A percentile compares a stretch with the other conserved stretches of the same genome.
Evolutionary conservation across 179 eudicot genomes (phyloP).

Genomic region (Camellia oleifera): DNA sequence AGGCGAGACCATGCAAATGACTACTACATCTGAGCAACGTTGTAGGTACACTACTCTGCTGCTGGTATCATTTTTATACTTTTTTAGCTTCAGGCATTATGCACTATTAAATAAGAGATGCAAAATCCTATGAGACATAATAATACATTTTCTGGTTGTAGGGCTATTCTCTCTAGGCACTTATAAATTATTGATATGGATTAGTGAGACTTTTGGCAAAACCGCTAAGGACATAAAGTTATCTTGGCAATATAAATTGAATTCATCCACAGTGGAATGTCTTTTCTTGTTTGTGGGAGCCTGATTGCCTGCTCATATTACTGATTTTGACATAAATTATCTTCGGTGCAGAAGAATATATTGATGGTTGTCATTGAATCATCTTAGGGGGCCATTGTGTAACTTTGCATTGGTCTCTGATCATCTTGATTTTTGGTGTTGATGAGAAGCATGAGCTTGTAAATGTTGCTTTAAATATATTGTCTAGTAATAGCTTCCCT

Average conservation of each 20-base stretch:
- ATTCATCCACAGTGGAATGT: background rate
- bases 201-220: background rate
- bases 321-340: background rate
- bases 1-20: constrained; percentile 99
- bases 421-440: background rate
- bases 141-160: background rate
- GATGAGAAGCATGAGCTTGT: background rate
- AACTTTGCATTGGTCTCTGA: background rate
- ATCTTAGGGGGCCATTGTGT: no score
- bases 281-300: background rate
- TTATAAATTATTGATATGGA: background rate
- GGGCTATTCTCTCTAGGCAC: background rate
- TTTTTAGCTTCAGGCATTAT: background rate
- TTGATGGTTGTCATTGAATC: background rate
- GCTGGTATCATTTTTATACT: background rate
- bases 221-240: background rate
- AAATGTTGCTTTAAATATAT: background rate
- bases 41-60: constrained; percentile 51
- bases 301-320: background rate
- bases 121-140: constrained; percentile 5
- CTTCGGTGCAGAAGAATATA: background rate
- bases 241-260: background rate
- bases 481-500: background rate
- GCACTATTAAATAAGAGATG: background rate
- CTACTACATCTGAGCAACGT: constrained; percentile 75